Conservation (phyloP, 148 eudicot species). For the Cornus kousa region DNA sequence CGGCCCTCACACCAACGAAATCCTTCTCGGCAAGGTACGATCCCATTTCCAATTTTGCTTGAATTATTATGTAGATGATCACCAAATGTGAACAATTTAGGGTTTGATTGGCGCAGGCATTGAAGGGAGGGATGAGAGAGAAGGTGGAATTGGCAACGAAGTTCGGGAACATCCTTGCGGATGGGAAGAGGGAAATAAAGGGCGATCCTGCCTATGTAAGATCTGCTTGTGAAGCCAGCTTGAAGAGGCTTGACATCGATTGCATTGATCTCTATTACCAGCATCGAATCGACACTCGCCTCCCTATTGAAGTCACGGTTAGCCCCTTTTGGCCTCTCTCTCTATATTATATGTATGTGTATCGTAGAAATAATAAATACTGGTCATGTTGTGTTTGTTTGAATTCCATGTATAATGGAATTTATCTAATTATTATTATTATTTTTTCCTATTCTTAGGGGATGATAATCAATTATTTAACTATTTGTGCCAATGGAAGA, state of each 20-base stretch:
- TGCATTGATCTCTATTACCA: constrained; percentile 40
- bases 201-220: constrained; percentile 31
- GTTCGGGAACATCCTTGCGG: neutral
- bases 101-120: neutral
- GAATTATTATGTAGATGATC: neutral
- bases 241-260: constrained; percentile 30
- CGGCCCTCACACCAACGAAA: constrained; percentile 43
- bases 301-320: constrained; percentile 46
- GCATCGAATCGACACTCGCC: constrained; percentile 29
- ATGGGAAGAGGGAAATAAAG: constrained; percentile 12
- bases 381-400: no score
- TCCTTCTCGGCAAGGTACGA: constrained; percentile 42
- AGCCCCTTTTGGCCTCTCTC: neutral
- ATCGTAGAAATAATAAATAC: no score
- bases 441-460: no score
- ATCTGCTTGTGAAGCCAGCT: constrained; percentile 25
- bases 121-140: constrained; percentile 20
- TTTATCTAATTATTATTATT: no score
- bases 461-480: no score
- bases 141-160: constrained; percentile 16
- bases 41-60: neutral
- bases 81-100: neutral
- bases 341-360: neutral
- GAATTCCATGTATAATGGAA: no score
- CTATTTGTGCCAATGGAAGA: no score